Evolutionary conservation across 75 land plant species (phyloP).

Genomic region (Pinus taeda): DNA sequence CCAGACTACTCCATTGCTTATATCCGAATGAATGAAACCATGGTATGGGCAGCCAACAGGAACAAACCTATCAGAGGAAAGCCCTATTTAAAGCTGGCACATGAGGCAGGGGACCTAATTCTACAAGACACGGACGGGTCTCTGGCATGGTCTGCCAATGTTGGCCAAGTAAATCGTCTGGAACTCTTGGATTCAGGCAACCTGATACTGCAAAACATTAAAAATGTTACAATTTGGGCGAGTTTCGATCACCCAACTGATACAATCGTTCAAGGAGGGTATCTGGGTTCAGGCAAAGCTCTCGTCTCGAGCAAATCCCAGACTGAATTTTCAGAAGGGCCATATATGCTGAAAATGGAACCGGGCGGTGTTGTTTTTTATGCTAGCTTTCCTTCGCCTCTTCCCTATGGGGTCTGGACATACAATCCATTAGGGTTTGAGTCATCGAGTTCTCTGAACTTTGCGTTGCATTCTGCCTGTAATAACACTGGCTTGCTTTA

Average conservation of each 20-base stretch:
- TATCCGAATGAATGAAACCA: background rate
- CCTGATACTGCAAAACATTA: conserved; percentile 15
- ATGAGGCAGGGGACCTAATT: conserved; percentile 4
- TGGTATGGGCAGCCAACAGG: conserved; percentile 26
- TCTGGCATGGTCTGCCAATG: conserved; percentile 16
- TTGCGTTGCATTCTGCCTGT: conserved; percentile 6
- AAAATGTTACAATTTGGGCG: conserved; percentile 16
- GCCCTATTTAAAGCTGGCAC: conserved; percentile 8
- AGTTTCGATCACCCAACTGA: conserved; percentile 44
- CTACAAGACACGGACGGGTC: conserved; percentile 8
- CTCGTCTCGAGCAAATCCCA: background rate
- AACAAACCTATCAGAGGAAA: conserved; percentile 13
- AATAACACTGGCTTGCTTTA: conserved; percentile 8
- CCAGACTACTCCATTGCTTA: too few species aligned
- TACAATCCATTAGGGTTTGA: background rate
- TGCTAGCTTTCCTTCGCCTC: conserved; percentile 4
- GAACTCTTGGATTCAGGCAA: conserved; percentile 28
- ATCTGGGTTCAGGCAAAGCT: conserved; percentile 5
- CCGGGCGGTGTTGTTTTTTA: conserved; percentile 17
- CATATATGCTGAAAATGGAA: conserved; percentile 6
- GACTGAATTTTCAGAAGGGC: conserved; percentile 5
- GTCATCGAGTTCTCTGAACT: background rate
- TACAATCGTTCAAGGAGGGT: conserved; percentile 28
- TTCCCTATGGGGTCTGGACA: conserved; percentile 14
- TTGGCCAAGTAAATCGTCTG: background rate